Evolutionary conservation across 78 protist species (phyloP).

Genomic region (Dictyostelium capitatum): DNA sequence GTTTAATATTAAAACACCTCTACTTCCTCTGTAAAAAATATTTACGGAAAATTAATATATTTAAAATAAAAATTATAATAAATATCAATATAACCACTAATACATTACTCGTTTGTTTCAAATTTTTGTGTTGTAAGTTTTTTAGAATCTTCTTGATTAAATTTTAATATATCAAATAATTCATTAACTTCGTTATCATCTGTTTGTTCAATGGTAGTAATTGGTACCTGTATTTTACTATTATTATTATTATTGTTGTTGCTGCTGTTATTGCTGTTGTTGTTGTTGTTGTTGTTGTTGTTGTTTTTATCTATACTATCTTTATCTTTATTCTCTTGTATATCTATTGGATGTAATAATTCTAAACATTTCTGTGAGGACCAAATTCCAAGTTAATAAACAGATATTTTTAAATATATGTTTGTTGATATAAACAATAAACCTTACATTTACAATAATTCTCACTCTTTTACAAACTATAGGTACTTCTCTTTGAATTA

Average conservation of each 20-base stretch:
- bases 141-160: neutral
- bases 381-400: neutral
- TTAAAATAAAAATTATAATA: neutral
- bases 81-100: neutral
- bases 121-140: neutral
- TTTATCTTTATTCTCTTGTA: neutral
- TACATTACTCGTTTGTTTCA: constrained; percentile 10
- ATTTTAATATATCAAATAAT: constrained; percentile 2
- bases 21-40: constrained; percentile 31
- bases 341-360: constrained; percentile 40
- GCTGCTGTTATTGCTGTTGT: neutral
- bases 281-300: neutral
- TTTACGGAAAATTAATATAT: too few species aligned
- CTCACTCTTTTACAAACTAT: constrained; percentile 61
- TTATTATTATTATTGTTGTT: neutral
- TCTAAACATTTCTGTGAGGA: constrained; percentile 69
- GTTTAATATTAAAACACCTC: constrained; percentile 41
- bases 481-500: constrained; percentile 71
- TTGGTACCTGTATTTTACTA: neutral
- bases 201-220: neutral
- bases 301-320: neutral
- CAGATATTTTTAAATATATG: neutral
- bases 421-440: neutral
- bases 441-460: constrained; percentile 54
- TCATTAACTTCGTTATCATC: neutral